These are phyloP conservation scores for Candida pseudofarinosa DNA, from an alignment of 805 yeast genomes.

Conservation along the genomic window DNA sequence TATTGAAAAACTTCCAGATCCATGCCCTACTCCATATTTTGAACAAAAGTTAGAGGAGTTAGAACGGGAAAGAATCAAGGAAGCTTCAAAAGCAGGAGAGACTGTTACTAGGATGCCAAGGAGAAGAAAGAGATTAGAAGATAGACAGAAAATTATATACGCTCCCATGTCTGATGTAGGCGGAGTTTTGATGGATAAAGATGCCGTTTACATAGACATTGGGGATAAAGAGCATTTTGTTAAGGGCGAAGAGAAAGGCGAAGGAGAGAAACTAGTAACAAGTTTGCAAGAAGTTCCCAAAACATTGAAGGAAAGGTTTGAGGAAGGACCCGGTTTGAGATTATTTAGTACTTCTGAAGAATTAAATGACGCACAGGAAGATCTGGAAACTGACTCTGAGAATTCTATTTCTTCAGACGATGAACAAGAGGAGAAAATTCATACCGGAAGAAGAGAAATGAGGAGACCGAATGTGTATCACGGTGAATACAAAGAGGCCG, in stretches of 20 bases:
- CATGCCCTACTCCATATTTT: conserved; percentile 95
- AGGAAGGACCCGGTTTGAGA: conserved; percentile 66
- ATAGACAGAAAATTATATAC: conserved; percentile 87
- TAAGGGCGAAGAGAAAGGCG: conserved; percentile 65
- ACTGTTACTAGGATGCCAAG: conserved; percentile 47
- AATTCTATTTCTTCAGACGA: conserved; percentile 25
- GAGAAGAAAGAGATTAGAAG: conserved; percentile 88
- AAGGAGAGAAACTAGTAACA: conserved; percentile 84
- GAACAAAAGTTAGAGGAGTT: conserved; percentile 81
- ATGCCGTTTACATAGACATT: conserved; percentile 91
- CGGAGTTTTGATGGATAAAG: conserved; percentile 94
- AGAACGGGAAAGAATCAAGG: conserved; percentile 68
- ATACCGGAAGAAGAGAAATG: conserved; percentile 61
- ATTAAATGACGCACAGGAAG: conserved; percentile 29
- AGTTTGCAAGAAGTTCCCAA: conserved; percentile 68
- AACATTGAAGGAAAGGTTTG: conserved; percentile 53
- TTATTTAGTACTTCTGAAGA: conserved; percentile 64
- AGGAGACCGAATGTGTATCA: conserved; percentile 56
- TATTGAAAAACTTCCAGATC: conserved; percentile 92
- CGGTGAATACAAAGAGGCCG: conserved; percentile 45
- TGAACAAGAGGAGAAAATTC: conserved; percentile 27
- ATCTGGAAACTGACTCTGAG: conserved; percentile 37
- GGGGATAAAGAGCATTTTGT: conserved; percentile 56
- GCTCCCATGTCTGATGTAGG: conserved; percentile 99
- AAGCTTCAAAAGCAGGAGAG: conserved; percentile 60